Conservation (phyloP, 306 rosid species). For the Malus sylvestris region DNA sequence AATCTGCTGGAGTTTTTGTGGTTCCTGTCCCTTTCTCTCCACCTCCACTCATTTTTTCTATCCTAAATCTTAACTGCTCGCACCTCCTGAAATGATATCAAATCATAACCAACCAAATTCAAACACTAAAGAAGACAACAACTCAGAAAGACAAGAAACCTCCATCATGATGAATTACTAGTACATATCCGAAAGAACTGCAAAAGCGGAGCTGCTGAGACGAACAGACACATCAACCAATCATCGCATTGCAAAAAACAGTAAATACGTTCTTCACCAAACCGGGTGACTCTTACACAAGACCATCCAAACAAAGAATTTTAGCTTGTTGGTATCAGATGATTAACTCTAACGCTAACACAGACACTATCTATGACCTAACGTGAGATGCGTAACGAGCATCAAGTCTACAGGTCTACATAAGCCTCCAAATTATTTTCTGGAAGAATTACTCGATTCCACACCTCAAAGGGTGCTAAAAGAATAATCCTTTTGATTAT, state of each 20-base stretch:
- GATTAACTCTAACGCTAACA: background rate
- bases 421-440: background rate
- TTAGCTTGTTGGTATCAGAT: background rate
- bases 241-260: background rate
- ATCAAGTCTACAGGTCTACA: background rate
- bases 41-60: conserved; percentile 43
- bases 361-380: background rate
- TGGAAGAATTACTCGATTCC: background rate
- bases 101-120: background rate
- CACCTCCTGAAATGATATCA: background rate
- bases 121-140: background rate
- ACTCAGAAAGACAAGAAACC: background rate
- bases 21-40: conserved; percentile 60
- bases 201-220: background rate
- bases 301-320: background rate
- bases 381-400: background rate
- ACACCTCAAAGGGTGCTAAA: background rate
- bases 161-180: background rate
- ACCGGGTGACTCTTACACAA: background rate
- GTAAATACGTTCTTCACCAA: background rate
- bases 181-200: background rate
- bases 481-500: background rate
- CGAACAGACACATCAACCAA: background rate
- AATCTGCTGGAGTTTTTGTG: conserved; percentile 87
- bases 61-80: background rate